Evolutionary conservation across 2,329 filamentous ascomycete species (phyloP), one percentile per base, ranked within the genome.

Genomic region (Botrytis byssoidea): DNA sequence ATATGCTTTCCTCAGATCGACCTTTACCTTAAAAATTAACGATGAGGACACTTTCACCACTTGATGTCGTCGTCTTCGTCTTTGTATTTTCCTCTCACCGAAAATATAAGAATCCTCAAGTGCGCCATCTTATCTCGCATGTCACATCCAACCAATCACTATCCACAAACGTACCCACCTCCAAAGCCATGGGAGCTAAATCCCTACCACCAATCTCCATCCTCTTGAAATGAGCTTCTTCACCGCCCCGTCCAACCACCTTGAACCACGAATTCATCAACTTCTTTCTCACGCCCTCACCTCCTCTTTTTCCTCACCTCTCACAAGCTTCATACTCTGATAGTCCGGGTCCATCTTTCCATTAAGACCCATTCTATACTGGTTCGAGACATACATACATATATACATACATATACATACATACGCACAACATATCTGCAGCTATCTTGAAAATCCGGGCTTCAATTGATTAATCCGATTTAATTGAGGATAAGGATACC

Each of bases 171-270:
- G 42, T 40, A 25, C 35, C 35, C 14, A 44, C 8, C 18, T 18
- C 60, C 22, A 63, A 61, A 63, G 60, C 60, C 2, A 64, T 20
- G 18, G 35, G 32, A 40, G 20, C 18, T 61, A 63, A 42, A 63
- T n/a, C 61, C 37, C 14, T 29, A 55, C 48, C 48, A 55, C 48
- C 48, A 55, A 55, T 55, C 25, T 6, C 25, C 48, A 55, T 55
- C 48, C 48, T 55, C 25, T 16, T 29, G 7, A 29, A 14, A 61
- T 6, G 18, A 66, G 25, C 48, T 55, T 55, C 64, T 66, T 67
- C 65, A 67, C 46, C 46, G 46, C 65, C 46, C 64, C 44, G 22
- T 67, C 64, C 64, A 67, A 67, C 64, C 44, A 67, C 46, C 64
- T 12, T 12, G n/a, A n/a, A 51, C 44, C 64, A 67, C 29, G 64